These are phyloP conservation scores for Aspergillus tamarii DNA, from an alignment of 2,329 filamentous ascomycete genomes.

Conservation along the genomic window DNA sequence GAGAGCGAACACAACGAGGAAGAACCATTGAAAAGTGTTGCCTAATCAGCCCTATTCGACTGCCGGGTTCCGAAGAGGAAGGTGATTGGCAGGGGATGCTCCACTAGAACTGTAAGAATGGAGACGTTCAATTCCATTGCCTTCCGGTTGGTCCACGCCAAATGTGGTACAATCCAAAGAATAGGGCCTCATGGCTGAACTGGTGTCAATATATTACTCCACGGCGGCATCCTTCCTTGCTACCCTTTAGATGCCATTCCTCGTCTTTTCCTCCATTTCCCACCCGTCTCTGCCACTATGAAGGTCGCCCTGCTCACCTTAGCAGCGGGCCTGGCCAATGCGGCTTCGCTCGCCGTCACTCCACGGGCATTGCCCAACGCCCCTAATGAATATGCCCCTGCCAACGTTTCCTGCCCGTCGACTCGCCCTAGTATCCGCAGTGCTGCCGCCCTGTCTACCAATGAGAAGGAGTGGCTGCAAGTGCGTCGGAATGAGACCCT, in stretches of 20 bases:
- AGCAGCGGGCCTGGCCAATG: conserved; percentile 12
- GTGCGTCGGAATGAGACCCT: conserved; percentile 73
- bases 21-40: conserved; percentile 6
- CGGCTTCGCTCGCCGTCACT: conserved; percentile 12
- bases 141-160: conserved; percentile 15
- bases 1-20: background rate
- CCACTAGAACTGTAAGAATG: background rate
- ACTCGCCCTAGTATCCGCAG: conserved; percentile 69
- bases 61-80: conserved; percentile 10
- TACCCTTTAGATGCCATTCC: background rate
- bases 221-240: background rate
- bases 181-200: background rate
- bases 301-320: conserved; percentile 14
- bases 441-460: conserved; percentile 64
- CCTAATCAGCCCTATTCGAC: conserved; percentile 12
- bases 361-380: conserved; percentile 56
- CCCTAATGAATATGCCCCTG: conserved; percentile 73
- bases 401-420: conserved; percentile 68
- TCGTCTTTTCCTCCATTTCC: background rate
- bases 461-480: conserved; percentile 75
- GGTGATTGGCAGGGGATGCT: conserved; percentile 10
- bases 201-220: background rate
- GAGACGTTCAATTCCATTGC: conserved; percentile 5
- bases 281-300: conserved; percentile 11
- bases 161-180: conserved; percentile 1